Percentiles rank a stretch among this genome's conserved stretches.
Evolutionary conservation across 2,329 filamentous ascomycete species (phyloP).

Genomic region (Diaporthe vaccinii): DNA sequence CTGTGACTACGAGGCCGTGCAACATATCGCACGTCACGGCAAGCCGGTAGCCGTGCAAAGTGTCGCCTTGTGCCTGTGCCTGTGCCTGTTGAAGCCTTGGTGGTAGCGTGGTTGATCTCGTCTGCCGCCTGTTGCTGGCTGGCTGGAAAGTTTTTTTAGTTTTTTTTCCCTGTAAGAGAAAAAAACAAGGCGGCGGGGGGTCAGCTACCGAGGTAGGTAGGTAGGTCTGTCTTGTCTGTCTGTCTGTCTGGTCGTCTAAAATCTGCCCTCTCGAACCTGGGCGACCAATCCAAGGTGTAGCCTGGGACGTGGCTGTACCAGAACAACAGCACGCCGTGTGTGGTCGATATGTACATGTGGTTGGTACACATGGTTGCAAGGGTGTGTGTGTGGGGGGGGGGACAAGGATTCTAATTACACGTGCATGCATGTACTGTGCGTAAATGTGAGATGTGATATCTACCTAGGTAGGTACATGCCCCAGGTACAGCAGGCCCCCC

Average conservation of each 20-base stretch:
- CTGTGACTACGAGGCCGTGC: too few species aligned
- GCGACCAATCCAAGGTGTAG: neutral
- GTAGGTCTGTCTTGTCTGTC: neutral
- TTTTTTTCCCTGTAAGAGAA: too few species aligned
- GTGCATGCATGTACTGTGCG: neutral
- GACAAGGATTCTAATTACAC: neutral
- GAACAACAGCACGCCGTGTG: neutral
- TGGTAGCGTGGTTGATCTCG: neutral
- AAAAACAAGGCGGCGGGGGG: too few species aligned
- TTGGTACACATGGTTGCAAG: neutral
- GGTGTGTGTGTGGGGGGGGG: neutral
- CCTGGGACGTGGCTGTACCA: neutral
- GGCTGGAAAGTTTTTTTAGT: neutral
- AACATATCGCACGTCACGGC: neutral
- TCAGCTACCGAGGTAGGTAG: neutral
- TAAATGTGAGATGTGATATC: neutral
- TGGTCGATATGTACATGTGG: neutral
- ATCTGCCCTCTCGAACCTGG: neutral
- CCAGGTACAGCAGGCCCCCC: neutral
- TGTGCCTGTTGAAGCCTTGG: neutral
- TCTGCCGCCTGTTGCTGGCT: neutral
- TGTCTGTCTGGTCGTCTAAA: neutral
- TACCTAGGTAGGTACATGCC: neutral
- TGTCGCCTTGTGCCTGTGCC: slow-evolving; percentile 9
- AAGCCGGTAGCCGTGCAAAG: neutral